phyloP scores from a whole-genome alignment of 2,329 filamentous ascomycete species.

The Xylariales sp. region DNA sequence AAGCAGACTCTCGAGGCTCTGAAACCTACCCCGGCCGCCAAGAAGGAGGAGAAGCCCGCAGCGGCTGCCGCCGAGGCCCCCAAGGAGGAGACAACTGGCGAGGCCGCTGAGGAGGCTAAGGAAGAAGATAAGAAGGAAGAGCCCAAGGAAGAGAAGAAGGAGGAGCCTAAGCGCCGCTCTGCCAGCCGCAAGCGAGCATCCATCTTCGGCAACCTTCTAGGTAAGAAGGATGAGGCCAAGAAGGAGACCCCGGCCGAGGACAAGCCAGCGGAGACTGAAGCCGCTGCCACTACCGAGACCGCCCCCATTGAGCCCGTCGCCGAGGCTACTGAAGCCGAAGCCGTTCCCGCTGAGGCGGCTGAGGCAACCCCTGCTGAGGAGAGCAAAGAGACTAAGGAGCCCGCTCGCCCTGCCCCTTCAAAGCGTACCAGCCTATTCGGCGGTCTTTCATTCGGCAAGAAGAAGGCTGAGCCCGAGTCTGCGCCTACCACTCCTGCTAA shows the following conservation, averaged over 20 bases:
- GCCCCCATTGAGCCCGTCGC: constrained; percentile 45
- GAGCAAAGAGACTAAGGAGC: constrained; percentile 52
- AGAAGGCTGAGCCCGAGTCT: constrained; percentile 63
- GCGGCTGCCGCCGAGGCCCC: constrained; percentile 49
- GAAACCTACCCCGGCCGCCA: constrained; percentile 59
- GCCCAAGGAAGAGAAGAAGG: constrained; percentile 61
- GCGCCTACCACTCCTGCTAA: constrained; percentile 56
- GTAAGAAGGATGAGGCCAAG: constrained; percentile 65
- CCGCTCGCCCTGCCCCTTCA: constrained; percentile 60
- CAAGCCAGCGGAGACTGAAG: constrained; percentile 52
- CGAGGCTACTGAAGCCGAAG: constrained; percentile 47
- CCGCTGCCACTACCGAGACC: constrained; percentile 45
- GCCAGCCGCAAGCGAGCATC: constrained; percentile 74
- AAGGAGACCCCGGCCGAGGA: constrained; percentile 52
- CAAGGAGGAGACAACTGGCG: constrained; percentile 49
- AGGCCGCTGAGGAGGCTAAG: constrained; percentile 58
- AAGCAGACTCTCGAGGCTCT: constrained; percentile 83
- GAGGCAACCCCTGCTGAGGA: constrained; percentile 48
- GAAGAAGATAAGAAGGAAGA: constrained; percentile 55
- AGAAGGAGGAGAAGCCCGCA: constrained; percentile 60
- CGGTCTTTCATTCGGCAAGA: constrained; percentile 68
- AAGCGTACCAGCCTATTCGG: constrained; percentile 69
- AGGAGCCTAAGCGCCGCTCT: constrained; percentile 71
- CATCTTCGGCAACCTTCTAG: constrained; percentile 69
- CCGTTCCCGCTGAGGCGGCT: constrained; percentile 46